These are phyloP conservation scores for Pelargonium fulgidum DNA, from an alignment of 441 rosid species.

Conservation along the genomic window DNA sequence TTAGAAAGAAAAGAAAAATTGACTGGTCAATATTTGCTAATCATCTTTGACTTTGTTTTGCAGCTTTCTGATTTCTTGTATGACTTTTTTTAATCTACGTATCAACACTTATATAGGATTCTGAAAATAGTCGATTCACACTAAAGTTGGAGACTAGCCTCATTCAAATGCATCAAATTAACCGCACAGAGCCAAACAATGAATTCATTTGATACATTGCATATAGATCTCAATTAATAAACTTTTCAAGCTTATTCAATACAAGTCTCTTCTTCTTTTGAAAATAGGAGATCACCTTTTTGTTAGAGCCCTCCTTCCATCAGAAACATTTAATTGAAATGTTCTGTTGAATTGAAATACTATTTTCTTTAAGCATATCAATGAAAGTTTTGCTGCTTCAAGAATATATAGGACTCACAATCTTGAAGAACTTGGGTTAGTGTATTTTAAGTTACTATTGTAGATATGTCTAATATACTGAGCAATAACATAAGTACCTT, in stretches of 20 bases:
- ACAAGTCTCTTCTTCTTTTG: not conserved
- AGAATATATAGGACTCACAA: not conserved
- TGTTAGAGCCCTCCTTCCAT: too few relatives aligned
- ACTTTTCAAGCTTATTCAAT: not conserved
- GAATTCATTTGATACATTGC: not conserved
- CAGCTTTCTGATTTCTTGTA: not conserved
- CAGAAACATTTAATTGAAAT: too few relatives aligned
- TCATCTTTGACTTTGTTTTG: slow-evolving; percentile 6
- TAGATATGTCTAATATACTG: not conserved
- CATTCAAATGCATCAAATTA: not conserved
- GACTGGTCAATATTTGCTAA: not conserved
- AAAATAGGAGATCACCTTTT: too few relatives aligned
- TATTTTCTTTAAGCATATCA: not conserved
- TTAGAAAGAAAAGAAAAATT: not conserved
- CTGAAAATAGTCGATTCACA: not conserved
- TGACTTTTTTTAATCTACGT: not conserved
- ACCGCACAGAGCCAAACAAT: not conserved
- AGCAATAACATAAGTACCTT: too few relatives aligned
- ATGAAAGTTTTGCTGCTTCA: not conserved
- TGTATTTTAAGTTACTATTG: not conserved
- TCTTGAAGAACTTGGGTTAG: not conserved
- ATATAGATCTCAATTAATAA: not conserved
- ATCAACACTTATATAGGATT: not conserved
- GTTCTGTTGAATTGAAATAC: too few relatives aligned
- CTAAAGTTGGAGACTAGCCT: not conserved